phyloP scores from a whole-genome alignment of 495 filamentous ascomycete species.

The Penicillium chermesinum region DNA sequence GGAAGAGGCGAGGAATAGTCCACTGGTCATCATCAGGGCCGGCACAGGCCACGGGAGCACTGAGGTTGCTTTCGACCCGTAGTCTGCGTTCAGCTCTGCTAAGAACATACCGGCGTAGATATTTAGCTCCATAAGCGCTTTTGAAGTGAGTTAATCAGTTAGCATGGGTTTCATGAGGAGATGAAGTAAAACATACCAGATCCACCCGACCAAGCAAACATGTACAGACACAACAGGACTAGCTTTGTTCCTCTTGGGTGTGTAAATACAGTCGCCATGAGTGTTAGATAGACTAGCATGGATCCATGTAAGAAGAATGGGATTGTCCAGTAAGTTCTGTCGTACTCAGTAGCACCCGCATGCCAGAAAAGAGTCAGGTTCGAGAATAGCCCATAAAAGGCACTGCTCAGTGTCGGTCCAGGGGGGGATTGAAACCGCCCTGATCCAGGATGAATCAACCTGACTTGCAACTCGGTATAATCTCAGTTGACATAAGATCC shows the following conservation, averaged over 20 bases:
- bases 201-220: conserved; percentile 9
- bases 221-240: conserved; percentile 10
- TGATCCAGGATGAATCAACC: conserved; percentile 8
- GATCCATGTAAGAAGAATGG: conserved; percentile 14
- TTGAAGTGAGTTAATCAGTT: background rate
- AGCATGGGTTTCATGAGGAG: background rate
- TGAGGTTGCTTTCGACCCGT: conserved; percentile 6
- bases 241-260: conserved; percentile 3
- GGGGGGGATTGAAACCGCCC: conserved; percentile 1
- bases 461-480: conserved; percentile 6
- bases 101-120: conserved; percentile 17
- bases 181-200: conserved; percentile 1
- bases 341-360: conserved; percentile 4
- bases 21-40: conserved; percentile 7
- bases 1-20: conserved; percentile 11
- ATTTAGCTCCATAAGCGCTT: conserved; percentile 14
- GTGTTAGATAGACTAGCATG: conserved; percentile 12
- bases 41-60: conserved; percentile 5
- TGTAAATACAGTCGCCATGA: conserved; percentile 9
- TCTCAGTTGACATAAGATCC: conserved; percentile 11
- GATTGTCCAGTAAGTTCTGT: conserved; percentile 13
- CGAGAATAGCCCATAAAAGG: conserved; percentile 1
- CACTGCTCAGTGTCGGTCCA: conserved; percentile 6
- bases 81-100: conserved; percentile 12
- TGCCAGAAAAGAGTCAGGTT: conserved; percentile 12